Percentiles rank a stretch among this genome's conserved stretches.
phyloP scores from a whole-genome alignment of 371 early-diverging fungal species.

The Mortierella sp. region DNA sequence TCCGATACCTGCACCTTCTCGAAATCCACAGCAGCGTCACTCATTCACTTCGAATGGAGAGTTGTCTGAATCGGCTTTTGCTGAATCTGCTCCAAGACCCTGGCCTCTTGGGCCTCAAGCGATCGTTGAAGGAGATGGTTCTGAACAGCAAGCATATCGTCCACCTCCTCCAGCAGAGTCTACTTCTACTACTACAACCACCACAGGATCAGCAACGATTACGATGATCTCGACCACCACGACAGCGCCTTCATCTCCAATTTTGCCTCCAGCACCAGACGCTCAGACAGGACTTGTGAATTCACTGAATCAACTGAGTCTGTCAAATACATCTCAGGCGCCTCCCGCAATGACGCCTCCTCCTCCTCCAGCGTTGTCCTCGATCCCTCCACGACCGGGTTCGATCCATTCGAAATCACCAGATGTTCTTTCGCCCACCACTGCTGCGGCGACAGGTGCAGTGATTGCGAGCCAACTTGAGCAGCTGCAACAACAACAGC shows the following conservation, averaged over 20 bases:
- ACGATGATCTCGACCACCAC: neutral
- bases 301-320: conserved; percentile 29
- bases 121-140: conserved; percentile 11
- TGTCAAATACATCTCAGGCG: neutral
- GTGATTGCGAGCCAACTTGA: conserved; percentile 31
- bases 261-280: neutral
- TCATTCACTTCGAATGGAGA: neutral
- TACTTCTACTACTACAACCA: neutral
- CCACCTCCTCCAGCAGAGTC: conserved; percentile 21
- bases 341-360: conserved; percentile 3
- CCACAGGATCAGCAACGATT: neutral
- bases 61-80: neutral
- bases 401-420: neutral
- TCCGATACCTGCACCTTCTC: neutral
- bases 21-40: conserved; percentile 12
- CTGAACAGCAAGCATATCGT: conserved; percentile 19
- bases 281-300: neutral
- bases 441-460: conserved; percentile 40
- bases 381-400: conserved; percentile 2
- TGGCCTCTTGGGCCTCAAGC: conserved; percentile 33
- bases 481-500: conserved; percentile 22
- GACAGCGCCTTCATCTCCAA: neutral
- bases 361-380: conserved; percentile 1
- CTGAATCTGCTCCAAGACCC: neutral
- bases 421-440: conserved; percentile 29